Evolutionary conservation across 2,329 filamentous ascomycete species (phyloP).

Genomic region (Teratosphaeriaceae sp.): DNA sequence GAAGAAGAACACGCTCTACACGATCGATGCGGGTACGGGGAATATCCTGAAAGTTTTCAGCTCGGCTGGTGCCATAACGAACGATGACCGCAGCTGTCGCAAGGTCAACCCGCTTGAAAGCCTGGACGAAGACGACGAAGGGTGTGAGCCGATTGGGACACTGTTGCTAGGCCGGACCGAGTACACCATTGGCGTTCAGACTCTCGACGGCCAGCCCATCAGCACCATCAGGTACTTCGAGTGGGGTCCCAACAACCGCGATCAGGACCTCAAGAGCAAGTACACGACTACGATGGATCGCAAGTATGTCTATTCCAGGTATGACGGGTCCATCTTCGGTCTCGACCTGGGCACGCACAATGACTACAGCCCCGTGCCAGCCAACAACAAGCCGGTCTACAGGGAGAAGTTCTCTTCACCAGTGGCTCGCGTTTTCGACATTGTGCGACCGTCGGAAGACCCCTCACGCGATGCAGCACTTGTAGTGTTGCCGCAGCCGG

Average conservation of each 20-base stretch:
- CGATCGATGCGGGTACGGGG: conserved; percentile 80
- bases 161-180: conserved; percentile 80
- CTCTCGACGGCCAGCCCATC: conserved; percentile 66
- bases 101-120: conserved; percentile 54
- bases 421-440: conserved; percentile 26
- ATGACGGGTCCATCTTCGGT: conserved; percentile 77
- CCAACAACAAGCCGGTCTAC: conserved; percentile 17
- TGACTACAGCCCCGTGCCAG: conserved; percentile 12
- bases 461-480: conserved; percentile 64
- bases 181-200: conserved; percentile 82
- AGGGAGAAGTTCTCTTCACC: conserved; percentile 28
- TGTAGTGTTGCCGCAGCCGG: conserved; percentile 80
- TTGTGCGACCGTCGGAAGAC: conserved; percentile 52
- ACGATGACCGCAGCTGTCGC: conserved; percentile 68
- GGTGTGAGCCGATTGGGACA: conserved; percentile 73
- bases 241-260: conserved; percentile 88
- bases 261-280: conserved; percentile 78
- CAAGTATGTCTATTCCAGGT: conserved; percentile 80
- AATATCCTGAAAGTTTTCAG: conserved; percentile 79
- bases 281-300: conserved; percentile 78
- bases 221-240: conserved; percentile 90
- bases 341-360: conserved; percentile 59
- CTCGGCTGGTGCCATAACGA: conserved; percentile 58
- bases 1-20: conserved; percentile 85
- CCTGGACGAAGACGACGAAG: conserved; percentile 54